These are phyloP conservation scores for Nicotiana tabacum DNA, from an alignment of 257 asterid species.

Conservation along the genomic window DNA sequence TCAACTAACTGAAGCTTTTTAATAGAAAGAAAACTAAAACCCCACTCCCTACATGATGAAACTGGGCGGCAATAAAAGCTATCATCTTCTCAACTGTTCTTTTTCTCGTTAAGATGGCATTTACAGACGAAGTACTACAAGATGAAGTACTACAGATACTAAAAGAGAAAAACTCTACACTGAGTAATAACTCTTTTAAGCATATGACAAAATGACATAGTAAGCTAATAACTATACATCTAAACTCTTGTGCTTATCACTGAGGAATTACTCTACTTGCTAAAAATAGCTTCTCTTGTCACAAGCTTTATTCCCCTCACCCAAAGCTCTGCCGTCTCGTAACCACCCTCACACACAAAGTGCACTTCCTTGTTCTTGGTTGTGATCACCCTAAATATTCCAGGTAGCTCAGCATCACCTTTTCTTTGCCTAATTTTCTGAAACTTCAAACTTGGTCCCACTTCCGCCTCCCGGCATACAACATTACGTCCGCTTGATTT, in stretches of 20 bases:
- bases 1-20: background rate
- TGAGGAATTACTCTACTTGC: background rate
- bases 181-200: background rate
- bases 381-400: constrained; percentile 62
- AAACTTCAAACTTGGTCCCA: constrained; percentile 57
- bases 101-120: constrained; percentile 1
- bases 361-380: constrained; percentile 62
- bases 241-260: background rate
- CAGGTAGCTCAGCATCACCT: constrained; percentile 46
- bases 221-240: constrained; percentile 20
- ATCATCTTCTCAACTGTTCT: background rate
- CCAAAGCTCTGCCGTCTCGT: constrained; percentile 48
- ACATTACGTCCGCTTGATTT: constrained; percentile 57
- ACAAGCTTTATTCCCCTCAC: constrained; percentile 43
- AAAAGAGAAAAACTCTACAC: constrained; percentile 6
- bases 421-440: constrained; percentile 41
- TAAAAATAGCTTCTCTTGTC: constrained; percentile 24
- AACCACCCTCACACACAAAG: constrained; percentile 68
- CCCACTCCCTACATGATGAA: background rate
- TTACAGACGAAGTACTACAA: constrained; percentile 12
- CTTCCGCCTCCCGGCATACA: constrained; percentile 47
- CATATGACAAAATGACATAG: constrained; percentile 14
- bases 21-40: background rate
- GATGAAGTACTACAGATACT: constrained; percentile 17
- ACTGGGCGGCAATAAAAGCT: background rate